Conservation (phyloP, 148 eudicot genomes). For the Diospyros kaki region DNA sequence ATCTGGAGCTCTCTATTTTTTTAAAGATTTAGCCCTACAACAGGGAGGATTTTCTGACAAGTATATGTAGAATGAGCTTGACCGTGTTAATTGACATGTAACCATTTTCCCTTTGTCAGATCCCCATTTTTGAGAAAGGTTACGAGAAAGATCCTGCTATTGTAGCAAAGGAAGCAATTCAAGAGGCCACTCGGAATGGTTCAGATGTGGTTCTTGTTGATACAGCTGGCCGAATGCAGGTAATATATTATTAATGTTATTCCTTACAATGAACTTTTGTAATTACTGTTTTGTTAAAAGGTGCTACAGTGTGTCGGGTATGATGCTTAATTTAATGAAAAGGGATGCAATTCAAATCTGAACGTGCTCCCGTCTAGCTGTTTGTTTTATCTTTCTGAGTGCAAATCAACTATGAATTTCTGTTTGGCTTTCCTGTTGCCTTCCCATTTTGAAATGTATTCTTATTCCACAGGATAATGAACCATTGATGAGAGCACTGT, state of each 20-base stretch:
- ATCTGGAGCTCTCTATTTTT: background rate
- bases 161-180: constrained; percentile 97
- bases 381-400: constrained; percentile 23
- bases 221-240: constrained; percentile 99
- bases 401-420: background rate
- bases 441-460: background rate
- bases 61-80: background rate
- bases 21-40: background rate
- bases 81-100: background rate
- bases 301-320: constrained; percentile 56
- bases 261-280: constrained; percentile 2
- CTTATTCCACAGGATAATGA: constrained; percentile 67
- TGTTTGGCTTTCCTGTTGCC: background rate
- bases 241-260: constrained; percentile 16
- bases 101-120: constrained; percentile 30
- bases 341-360: too few species aligned
- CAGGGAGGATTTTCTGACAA: background rate
- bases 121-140: constrained; percentile 98
- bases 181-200: constrained; percentile 82
- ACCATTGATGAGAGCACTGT: constrained; percentile 92
- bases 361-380: too few species aligned
- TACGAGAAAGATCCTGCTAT: constrained; percentile 98
- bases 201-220: constrained; percentile 99
- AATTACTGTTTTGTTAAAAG: background rate
- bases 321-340: constrained; percentile 59